A percentile compares a stretch with the other conserved stretches of the same genome.
phyloP scores from a whole-genome alignment of 139 green algal species.

The Trebouxia sp. region DNA sequence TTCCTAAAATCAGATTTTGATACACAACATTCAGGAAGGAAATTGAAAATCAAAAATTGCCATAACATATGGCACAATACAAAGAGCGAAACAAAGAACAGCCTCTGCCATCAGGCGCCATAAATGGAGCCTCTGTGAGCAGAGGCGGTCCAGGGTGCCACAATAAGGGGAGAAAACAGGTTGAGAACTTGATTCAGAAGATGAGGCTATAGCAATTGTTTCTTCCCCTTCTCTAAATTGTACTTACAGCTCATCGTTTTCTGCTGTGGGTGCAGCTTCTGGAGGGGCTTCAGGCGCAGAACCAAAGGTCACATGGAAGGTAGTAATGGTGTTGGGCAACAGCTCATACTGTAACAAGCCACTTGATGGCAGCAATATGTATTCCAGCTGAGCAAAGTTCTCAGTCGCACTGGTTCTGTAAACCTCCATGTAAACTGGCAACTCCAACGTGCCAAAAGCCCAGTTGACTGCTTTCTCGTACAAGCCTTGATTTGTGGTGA shows the following conservation, averaged over 20 bases:
- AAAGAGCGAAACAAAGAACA: too few species aligned
- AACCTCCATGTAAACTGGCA: neutral
- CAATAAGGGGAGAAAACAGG: too few species aligned
- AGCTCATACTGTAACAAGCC: neutral
- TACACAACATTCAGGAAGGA: too few species aligned
- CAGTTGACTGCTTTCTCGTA: neutral
- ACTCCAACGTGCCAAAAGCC: neutral
- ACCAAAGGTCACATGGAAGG: slow-evolving; percentile 1
- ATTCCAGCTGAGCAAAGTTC: slow-evolving; percentile 13
- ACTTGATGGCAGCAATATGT: neutral
- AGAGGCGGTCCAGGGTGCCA: too few species aligned
- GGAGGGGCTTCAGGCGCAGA: neutral
- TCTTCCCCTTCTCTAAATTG: too few species aligned
- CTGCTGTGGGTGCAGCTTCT: neutral
- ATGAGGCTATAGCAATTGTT: too few species aligned
- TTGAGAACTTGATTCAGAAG: too few species aligned
- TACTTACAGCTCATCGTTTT: slow-evolving; percentile 10
- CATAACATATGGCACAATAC: too few species aligned
- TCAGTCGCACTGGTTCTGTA: slow-evolving; percentile 17
- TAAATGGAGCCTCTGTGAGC: too few species aligned
- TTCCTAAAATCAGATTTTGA: too few species aligned
- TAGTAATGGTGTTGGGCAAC: slow-evolving; percentile 5
- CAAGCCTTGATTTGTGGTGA: slow-evolving; percentile 9
- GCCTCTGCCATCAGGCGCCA: too few species aligned
- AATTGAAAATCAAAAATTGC: too few species aligned